Evolutionary conservation across 345 rosid genomes (phyloP).

Genomic region (Ceriops zippeliana): DNA sequence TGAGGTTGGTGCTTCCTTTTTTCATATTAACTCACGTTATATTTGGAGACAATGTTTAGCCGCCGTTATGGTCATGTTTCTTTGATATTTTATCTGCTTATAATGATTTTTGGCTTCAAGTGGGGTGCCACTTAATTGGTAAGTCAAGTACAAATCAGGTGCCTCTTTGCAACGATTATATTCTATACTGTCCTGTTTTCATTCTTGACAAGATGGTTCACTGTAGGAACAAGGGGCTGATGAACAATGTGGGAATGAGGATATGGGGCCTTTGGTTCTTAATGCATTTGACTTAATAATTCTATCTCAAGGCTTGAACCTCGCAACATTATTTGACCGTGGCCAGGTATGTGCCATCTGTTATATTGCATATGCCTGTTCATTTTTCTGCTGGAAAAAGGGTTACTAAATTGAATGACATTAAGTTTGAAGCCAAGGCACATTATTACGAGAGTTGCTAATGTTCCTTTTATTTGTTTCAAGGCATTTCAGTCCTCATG

Average conservation of each 20-base stretch:
- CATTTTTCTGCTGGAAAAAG: neutral
- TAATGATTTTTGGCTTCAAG: no score
- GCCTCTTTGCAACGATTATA: neutral
- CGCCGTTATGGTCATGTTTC: no score
- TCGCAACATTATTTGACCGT: conserved; percentile 81
- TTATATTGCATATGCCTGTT: conserved; percentile 2
- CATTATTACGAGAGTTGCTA: neutral
- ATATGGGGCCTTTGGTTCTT: conserved; percentile 72
- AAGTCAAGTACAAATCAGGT: neutral
- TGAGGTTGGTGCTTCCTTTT: neutral
- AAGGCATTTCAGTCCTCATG: neutral
- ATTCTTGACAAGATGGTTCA: conserved; percentile 14
- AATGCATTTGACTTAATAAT: conserved; percentile 92
- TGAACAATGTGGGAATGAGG: conserved; percentile 49
- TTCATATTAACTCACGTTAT: neutral
- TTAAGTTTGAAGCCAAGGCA: neutral
- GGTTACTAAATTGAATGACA: neutral
- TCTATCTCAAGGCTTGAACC: conserved; percentile 94
- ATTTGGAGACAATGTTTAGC: no score
- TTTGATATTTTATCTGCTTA: no score
- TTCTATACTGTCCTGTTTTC: conserved; percentile 10
- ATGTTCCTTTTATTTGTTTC: neutral
- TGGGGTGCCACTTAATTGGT: neutral
- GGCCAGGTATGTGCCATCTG: conserved; percentile 54
- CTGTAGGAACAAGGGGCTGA: conserved; percentile 51